Evolutionary conservation across 1,139 yeast genomes (phyloP).

Genomic region (Blastobotrys persicus): DNA sequence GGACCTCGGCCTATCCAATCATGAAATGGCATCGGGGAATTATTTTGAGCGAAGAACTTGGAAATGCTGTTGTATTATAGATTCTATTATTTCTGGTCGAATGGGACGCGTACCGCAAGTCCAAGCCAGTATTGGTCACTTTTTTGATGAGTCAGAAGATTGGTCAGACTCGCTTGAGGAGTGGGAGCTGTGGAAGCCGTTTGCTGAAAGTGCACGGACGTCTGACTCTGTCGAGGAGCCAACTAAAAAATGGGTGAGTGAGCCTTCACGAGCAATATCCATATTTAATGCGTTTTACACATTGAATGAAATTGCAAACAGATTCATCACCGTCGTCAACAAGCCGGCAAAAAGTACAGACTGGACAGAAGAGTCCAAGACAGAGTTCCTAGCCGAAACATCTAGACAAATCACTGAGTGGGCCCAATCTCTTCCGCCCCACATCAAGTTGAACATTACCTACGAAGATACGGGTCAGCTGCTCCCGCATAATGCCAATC

Average conservation of each 20-base stretch:
- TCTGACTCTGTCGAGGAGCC: background rate
- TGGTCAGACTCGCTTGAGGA: background rate
- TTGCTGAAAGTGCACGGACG: background rate
- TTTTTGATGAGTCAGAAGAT: slow-evolving; percentile 12
- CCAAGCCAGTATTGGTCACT: slow-evolving; percentile 8
- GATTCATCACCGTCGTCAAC: background rate
- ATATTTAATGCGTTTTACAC: background rate
- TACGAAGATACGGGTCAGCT: background rate
- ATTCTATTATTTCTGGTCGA: slow-evolving; percentile 18
- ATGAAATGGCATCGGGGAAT: background rate
- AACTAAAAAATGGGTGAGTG: background rate
- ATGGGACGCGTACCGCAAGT: slow-evolving; percentile 17
- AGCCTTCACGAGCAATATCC: background rate
- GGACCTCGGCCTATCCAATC: background rate
- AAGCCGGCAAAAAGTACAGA: background rate
- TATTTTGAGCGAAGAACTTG: slow-evolving; percentile 8
- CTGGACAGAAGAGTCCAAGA: background rate
- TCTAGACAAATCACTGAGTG: background rate
- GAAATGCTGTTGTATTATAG: slow-evolving; percentile 20
- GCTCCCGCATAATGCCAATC: background rate
- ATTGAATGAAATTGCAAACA: slow-evolving; percentile 1
- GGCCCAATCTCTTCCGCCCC: background rate
- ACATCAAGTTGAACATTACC: background rate
- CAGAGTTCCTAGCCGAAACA: background rate
- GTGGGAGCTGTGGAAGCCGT: slow-evolving; percentile 2